These are phyloP conservation scores for Cryptosporidium parvum DNA, from an alignment of 169 alveolate species.

Conservation along the genomic window DNA sequence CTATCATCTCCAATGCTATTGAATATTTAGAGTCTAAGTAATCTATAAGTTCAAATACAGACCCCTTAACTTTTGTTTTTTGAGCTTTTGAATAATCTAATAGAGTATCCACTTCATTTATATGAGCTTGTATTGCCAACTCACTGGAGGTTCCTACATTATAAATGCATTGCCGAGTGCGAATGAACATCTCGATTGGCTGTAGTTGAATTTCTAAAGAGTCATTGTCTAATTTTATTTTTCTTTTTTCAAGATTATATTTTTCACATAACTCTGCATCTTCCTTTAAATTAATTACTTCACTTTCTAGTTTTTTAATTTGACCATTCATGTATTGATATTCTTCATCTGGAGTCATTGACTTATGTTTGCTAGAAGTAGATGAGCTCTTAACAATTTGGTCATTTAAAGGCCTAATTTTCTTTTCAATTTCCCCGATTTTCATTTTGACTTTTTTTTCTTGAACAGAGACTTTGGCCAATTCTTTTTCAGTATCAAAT, in stretches of 20 bases:
- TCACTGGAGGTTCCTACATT: not conserved
- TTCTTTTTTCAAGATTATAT: slow-evolving; percentile 43
- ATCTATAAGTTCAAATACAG: slow-evolving; percentile 83
- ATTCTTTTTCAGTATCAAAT: slow-evolving; percentile 76
- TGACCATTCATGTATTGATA: slow-evolving; percentile 59
- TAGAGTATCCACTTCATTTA: slow-evolving; percentile 26
- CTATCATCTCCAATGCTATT: slow-evolving; percentile 88
- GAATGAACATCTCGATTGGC: slow-evolving; percentile 65
- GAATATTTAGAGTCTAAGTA: slow-evolving; percentile 82
- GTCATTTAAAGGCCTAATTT: slow-evolving; percentile 12
- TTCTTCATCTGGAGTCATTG: slow-evolving; percentile 28
- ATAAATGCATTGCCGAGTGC: slow-evolving; percentile 53
- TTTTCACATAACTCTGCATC: slow-evolving; percentile 74
- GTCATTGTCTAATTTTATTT: slow-evolving; percentile 51
- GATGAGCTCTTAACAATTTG: slow-evolving; percentile 44
- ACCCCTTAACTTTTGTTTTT: slow-evolving; percentile 81
- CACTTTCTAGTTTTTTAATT: slow-evolving; percentile 72
- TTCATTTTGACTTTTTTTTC: slow-evolving; percentile 49
- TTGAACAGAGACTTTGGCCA: slow-evolving; percentile 68
- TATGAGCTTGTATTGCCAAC: slow-evolving; percentile 55
- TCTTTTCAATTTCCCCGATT: slow-evolving; percentile 75
- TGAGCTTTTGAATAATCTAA: slow-evolving; percentile 17
- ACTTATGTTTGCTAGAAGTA: slow-evolving; percentile 42
- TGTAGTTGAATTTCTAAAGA: slow-evolving; percentile 59
- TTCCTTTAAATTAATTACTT: slow-evolving; percentile 55